These are phyloP conservation scores for Niveomyces coronatus DNA, from an alignment of 2,329 filamentous ascomycete species.

Conservation along the genomic window DNA sequence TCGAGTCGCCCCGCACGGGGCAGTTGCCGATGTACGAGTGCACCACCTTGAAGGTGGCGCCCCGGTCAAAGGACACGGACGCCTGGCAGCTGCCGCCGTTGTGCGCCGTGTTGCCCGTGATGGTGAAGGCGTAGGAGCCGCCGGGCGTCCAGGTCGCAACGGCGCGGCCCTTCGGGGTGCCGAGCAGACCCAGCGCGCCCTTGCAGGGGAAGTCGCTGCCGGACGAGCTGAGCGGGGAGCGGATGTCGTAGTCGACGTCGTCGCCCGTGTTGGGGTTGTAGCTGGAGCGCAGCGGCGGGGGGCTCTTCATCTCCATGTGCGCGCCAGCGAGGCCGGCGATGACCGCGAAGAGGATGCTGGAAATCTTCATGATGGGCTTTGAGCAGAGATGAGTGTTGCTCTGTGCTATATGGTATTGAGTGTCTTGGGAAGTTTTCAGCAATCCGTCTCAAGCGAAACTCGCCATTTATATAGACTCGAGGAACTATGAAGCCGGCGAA, in stretches of 20 bases:
- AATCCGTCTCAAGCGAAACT: no score
- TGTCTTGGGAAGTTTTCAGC: no score
- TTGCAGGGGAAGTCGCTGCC: slow-evolving; percentile 54
- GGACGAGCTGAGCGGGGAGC: slow-evolving; percentile 41
- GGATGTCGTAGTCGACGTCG: slow-evolving; percentile 44
- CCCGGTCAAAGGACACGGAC: slow-evolving; percentile 51
- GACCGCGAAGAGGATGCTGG: not conserved
- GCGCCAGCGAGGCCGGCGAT: slow-evolving; percentile 11
- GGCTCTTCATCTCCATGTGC: slow-evolving; percentile 22
- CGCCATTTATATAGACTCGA: no score
- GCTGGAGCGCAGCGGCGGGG: slow-evolving; percentile 19
- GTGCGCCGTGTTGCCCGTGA: slow-evolving; percentile 44
- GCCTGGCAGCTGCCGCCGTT: slow-evolving; percentile 54
- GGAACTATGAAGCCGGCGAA: no score
- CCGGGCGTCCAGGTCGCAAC: slow-evolving; percentile 44
- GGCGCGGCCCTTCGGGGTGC: slow-evolving; percentile 24
- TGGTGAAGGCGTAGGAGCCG: slow-evolving; percentile 38
- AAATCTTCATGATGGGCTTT: slow-evolving; percentile 5
- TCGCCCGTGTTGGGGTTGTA: slow-evolving; percentile 19
- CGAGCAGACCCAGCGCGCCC: slow-evolving; percentile 24
- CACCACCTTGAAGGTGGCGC: slow-evolving; percentile 45
- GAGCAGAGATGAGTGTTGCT: not conserved
- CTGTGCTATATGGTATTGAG: not conserved
- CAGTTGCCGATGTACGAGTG: slow-evolving; percentile 25
- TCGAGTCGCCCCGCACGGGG: slow-evolving; percentile 23